These are phyloP conservation scores for Bryum argenteum DNA, from an alignment of 225 moss, liverwort and hornwort genomes.

Conservation along the genomic window DNA sequence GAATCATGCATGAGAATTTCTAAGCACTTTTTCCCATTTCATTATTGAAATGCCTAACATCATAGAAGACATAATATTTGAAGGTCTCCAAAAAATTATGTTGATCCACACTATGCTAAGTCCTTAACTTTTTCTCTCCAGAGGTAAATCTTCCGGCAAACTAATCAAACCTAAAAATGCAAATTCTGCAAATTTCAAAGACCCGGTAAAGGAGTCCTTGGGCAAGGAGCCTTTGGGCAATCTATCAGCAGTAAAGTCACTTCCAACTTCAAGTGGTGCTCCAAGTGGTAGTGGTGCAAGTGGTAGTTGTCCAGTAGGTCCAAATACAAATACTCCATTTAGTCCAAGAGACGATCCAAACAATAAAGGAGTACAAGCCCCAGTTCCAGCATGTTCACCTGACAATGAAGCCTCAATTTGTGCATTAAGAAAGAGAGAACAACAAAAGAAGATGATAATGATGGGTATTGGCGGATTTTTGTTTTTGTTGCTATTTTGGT, in stretches of 20 bases:
- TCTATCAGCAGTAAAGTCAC: too few species aligned
- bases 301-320: rapidly evolving
- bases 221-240: not conserved
- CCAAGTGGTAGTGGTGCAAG: too few species aligned
- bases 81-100: not conserved
- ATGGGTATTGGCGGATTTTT: not conserved
- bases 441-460: constrained; percentile 3
- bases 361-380: not conserved
- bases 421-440: rapidly evolving
- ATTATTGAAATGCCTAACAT: too few species aligned
- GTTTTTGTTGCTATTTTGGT: constrained; percentile 3
- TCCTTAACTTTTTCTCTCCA: rapidly evolving
- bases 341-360: not conserved
- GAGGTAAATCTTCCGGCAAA: not conserved
- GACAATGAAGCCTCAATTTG: not conserved
- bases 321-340: not conserved
- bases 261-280: too few species aligned
- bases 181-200: not conserved
- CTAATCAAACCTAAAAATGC: not conserved
- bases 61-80: too few species aligned
- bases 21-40: too few species aligned
- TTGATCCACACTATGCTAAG: not conserved
- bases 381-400: rapidly evolving
- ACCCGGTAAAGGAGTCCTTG: not conserved
- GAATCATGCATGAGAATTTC: too few species aligned